Evolutionary conservation across 305 asterid genomes (phyloP).

Genomic region (Rubia tinctorum): DNA sequence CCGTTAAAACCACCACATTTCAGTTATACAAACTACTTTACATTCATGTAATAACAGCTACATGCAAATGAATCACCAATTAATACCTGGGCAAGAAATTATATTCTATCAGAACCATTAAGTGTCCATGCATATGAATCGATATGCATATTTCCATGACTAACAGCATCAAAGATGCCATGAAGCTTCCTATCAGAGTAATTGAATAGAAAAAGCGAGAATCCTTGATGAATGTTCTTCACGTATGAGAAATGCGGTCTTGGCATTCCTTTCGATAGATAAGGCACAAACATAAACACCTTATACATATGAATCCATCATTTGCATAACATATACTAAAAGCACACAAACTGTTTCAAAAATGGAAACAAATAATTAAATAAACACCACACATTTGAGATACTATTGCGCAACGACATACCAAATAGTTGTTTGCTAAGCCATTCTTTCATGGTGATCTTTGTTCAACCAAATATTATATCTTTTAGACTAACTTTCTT

Average conservation of each 20-base stretch:
- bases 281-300: background rate
- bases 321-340: background rate
- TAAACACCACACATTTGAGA: background rate
- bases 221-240: constrained; percentile 51
- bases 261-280: constrained; percentile 58
- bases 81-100: constrained; percentile 65
- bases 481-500: too few species aligned
- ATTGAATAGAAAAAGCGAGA: constrained; percentile 55
- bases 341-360: too few species aligned
- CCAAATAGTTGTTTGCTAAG: too few species aligned
- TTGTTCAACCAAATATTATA: too few species aligned
- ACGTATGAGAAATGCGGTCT: constrained; percentile 48
- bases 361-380: background rate
- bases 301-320: background rate
- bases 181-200: constrained; percentile 68
- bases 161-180: constrained; percentile 61
- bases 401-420: too few species aligned
- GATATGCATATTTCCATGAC: constrained; percentile 51
- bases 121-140: constrained; percentile 46
- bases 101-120: constrained; percentile 36
- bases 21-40: too few species aligned
- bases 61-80: too few species aligned
- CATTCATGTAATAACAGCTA: too few species aligned
- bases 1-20: too few species aligned
- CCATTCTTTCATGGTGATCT: too few species aligned